Conservation (phyloP, 2,329 filamentous ascomycete genomes). For the Calonectria multiphialidica region DNA sequence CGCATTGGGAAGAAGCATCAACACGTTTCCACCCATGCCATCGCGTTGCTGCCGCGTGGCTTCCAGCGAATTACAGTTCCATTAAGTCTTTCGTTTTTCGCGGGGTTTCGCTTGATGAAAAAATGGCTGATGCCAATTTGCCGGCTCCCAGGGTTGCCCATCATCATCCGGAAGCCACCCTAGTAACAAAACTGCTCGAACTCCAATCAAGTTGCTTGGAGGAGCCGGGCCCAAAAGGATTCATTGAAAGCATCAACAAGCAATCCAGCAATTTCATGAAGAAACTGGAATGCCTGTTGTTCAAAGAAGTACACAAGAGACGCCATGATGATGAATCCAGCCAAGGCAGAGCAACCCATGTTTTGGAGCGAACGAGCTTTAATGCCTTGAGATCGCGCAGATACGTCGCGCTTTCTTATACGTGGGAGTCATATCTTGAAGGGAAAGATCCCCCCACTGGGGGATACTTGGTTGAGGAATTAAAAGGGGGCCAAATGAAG, state of each 20-base stretch:
- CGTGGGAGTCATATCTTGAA: neutral
- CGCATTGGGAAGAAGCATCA: neutral
- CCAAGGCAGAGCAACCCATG: neutral
- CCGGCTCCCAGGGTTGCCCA: neutral
- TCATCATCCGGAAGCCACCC: neutral
- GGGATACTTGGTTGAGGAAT: neutral
- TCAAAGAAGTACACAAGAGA: neutral
- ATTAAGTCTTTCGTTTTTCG: no score
- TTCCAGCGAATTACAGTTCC: neutral
- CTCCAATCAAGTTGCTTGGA: constrained; percentile 10
- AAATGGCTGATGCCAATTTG: neutral
- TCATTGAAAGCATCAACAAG: neutral
- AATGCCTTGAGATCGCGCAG: neutral
- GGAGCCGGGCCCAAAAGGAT: neutral
- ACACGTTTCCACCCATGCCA: neutral
- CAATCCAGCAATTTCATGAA: neutral
- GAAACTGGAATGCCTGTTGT: neutral
- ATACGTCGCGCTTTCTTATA: neutral
- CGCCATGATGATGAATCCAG: neutral
- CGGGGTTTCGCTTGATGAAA: no score
- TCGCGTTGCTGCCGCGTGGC: no score
- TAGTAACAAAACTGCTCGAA: neutral
- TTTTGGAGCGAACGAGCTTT: neutral
- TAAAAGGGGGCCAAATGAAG: neutral
- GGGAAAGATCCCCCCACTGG: neutral